Conservation (phyloP, 2,329 filamentous ascomycete species). For the Drechslera avenae region DNA sequence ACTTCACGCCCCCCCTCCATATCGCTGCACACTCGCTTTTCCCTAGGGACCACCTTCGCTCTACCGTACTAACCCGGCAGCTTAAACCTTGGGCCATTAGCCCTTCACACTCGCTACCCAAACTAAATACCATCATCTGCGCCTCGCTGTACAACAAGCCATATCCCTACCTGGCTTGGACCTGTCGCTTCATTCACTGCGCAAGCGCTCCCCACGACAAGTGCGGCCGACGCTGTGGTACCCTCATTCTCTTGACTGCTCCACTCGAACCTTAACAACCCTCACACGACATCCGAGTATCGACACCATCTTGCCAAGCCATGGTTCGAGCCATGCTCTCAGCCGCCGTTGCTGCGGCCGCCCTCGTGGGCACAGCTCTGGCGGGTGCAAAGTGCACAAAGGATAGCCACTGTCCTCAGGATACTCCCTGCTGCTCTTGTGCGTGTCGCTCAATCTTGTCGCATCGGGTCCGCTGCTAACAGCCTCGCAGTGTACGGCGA, state of each 20-base stretch:
- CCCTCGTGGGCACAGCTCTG: slow-evolving; percentile 32
- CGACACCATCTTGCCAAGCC: slow-evolving; percentile 21
- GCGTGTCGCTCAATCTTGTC: slow-evolving; percentile 21
- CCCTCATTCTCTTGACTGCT: slow-evolving; percentile 26
- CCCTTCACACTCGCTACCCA: slow-evolving; percentile 33
- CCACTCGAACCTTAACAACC: slow-evolving; percentile 34
- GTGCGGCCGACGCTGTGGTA: neutral
- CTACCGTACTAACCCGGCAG: slow-evolving; percentile 5
- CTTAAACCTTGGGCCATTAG: slow-evolving; percentile 8
- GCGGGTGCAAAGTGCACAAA: slow-evolving; percentile 49
- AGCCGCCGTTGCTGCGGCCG: slow-evolving; percentile 36
- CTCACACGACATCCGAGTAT: slow-evolving; percentile 37
- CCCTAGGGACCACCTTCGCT: slow-evolving; percentile 14
- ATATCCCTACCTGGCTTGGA: too few species aligned
- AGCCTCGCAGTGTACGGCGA: slow-evolving; percentile 76
- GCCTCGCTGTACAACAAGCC: too few species aligned
- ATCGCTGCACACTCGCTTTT: neutral
- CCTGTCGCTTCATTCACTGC: neutral
- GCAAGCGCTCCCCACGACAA: slow-evolving; percentile 8
- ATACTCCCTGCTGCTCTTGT: slow-evolving; percentile 52
- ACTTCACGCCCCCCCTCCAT: neutral
- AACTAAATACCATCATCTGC: too few species aligned
- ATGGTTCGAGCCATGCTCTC: slow-evolving; percentile 41
- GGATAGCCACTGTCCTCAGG: slow-evolving; percentile 69
- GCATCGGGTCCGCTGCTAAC: slow-evolving; percentile 26